Evolutionary conservation across 2,329 filamentous ascomycete species (phyloP).

Genomic region (Tolypocladium amazonense): DNA sequence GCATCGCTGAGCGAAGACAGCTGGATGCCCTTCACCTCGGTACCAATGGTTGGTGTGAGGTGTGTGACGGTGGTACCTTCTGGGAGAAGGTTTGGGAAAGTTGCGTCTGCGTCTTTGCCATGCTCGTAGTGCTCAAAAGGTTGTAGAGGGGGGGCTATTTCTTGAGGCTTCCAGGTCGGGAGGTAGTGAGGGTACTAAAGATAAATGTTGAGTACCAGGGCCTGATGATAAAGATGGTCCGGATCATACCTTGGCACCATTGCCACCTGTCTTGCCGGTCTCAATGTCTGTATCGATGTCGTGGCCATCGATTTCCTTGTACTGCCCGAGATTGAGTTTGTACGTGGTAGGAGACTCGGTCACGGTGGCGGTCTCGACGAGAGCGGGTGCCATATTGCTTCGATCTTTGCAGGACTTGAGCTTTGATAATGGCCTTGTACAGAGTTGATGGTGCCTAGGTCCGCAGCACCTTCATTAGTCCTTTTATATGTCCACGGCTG

Average conservation of each 20-base stretch:
- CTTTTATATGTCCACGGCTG: not conserved
- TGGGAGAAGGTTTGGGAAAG: conserved; percentile 57
- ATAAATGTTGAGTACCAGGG: not conserved
- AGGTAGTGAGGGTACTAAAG: conserved; percentile 57
- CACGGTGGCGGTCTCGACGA: conserved; percentile 7
- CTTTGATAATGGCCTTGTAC: not conserved
- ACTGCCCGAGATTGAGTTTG: conserved; percentile 16
- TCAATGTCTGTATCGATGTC: conserved; percentile 15
- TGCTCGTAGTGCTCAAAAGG: conserved; percentile 66
- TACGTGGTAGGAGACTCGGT: conserved; percentile 4
- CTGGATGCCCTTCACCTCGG: conserved; percentile 62
- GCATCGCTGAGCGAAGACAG: conserved; percentile 55
- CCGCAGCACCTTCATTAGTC: not conserved
- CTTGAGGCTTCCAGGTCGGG: conserved; percentile 56
- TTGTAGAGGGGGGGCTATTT: conserved; percentile 54
- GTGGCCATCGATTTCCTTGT: conserved; percentile 19
- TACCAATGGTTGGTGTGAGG: conserved; percentile 63
- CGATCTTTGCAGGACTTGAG: not conserved
- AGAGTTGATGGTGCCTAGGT: no score
- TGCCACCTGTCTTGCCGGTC: conserved; percentile 14
- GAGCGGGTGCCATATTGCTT: conserved; percentile 11
- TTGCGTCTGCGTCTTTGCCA: conserved; percentile 61
- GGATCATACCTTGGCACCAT: conserved; percentile 15
- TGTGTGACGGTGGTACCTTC: conserved; percentile 41
- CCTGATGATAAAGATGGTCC: conserved; percentile 11